Conservation (phyloP, 2,329 filamentous ascomycete species). For the Septoria linicola region DNA sequence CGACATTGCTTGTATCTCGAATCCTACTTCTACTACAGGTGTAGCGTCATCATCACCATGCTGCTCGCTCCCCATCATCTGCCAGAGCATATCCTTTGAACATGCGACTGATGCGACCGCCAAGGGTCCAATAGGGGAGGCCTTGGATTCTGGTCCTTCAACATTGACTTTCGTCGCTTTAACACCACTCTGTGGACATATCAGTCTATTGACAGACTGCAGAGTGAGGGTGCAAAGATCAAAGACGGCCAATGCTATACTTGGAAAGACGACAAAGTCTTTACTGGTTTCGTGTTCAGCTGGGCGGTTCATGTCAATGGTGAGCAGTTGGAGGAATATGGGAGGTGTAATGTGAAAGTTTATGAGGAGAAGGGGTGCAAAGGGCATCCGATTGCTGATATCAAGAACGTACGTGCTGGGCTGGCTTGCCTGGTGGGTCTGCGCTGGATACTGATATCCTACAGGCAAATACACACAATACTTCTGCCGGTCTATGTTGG, state of each 20-base stretch:
- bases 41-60: too few relatives aligned
- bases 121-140: too few relatives aligned
- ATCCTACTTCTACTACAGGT: too few relatives aligned
- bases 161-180: neutral
- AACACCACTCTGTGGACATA: neutral
- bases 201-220: neutral
- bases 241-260: neutral
- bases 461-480: neutral
- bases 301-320: neutral
- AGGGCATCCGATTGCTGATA: neutral
- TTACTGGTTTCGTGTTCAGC: neutral
- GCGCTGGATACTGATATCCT: neutral
- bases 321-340: neutral
- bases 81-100: too few relatives aligned
- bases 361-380: neutral
- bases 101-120: too few relatives aligned
- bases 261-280: neutral
- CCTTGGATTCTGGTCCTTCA: neutral
- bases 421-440: neutral
- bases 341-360: neutral
- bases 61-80: too few relatives aligned
- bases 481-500: neutral
- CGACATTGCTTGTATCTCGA: too few relatives aligned
- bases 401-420: neutral
- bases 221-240: neutral